A percentile compares a stretch with the other conserved stretches of the same genome.
These are phyloP conservation scores for Ophiostoma ips DNA, from an alignment of 2,329 filamentous ascomycete genomes.

Conservation along the genomic window DNA sequence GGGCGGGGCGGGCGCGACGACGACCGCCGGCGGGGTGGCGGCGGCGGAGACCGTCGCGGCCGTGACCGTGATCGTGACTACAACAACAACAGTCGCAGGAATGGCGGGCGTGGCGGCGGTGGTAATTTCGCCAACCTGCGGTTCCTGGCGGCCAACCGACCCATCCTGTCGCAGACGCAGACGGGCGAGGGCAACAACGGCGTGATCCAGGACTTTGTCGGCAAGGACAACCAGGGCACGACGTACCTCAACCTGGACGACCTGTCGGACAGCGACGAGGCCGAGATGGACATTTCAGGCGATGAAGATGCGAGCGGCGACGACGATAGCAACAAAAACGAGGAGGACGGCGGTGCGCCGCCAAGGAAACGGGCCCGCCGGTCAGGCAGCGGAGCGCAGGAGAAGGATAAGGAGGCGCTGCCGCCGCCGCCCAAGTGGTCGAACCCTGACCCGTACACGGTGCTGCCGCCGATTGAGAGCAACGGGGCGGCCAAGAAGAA, in stretches of 20 bases:
- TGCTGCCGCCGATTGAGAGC: constrained; percentile 59
- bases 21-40: neutral
- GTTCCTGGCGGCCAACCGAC: constrained; percentile 33
- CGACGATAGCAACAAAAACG: constrained; percentile 13
- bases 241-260: constrained; percentile 43
- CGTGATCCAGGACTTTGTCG: constrained; percentile 31
- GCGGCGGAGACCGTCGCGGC: constrained; percentile 2
- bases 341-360: constrained; percentile 19
- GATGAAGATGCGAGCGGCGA: constrained; percentile 17
- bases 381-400: neutral
- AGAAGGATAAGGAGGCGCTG: too few relatives aligned
- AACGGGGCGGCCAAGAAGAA: constrained; percentile 53
- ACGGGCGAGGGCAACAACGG: constrained; percentile 19
- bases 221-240: constrained; percentile 28
- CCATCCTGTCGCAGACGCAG: constrained; percentile 31
- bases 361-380: constrained; percentile 12
- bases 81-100: constrained; percentile 2
- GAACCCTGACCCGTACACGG: constrained; percentile 89
- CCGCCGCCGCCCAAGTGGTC: constrained; percentile 63
- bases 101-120: neutral
- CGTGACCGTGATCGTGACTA: constrained; percentile 2
- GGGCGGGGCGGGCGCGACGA: constrained; percentile 8
- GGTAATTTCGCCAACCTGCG: constrained; percentile 15
- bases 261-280: constrained; percentile 48
- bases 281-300: constrained; percentile 50